Base-by-base conservation (phyloP, 139 green algal species). In the Picochlorum sp. region DNA sequence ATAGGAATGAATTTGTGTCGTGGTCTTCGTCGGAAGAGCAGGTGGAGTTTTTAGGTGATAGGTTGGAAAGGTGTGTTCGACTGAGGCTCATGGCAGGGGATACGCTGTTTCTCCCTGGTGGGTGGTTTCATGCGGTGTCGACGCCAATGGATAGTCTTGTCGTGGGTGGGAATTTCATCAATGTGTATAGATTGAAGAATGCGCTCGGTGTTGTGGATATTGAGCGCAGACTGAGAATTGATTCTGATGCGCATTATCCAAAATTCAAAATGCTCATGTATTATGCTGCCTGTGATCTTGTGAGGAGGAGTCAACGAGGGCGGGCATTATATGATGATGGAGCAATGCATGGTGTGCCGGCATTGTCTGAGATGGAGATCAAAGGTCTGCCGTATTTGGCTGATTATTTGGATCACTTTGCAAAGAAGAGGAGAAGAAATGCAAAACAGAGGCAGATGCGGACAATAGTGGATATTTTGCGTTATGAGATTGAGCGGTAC, bases 21-120 rank as follows among this genome's bases (percentile, higher is more conserved):
- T 86, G 80, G 77, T 60, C 73, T 2, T 61, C 55, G 24, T 69
- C 68, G 1, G 57, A 65, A 30, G 24, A 55, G 20, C 80, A 86
- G 78, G 41, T 52, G 34, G 45, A 31, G 5, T 76, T 67, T 59
- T 72, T 78, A 49, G 76, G 49, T 11, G 52, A 76, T 28, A 11
- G 6, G 1, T 45, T 78, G 16, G 11, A 65, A 16, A 63, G 62
- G 2, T 57, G 52, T 15, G 15, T 77, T 62, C 66, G 70, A 5
- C n/a, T 75, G 11, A 28, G 51, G 13, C 34, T 85, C 59, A 21
- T 18, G 0, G 44, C 65, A 3, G 77, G 77, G 0, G 72, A 81
- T 62, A 85, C 79, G n/a, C 49, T 85, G 38, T 59, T 85, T n/a
- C 65, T 85, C 3, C 80, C 80, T 26, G 44, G 34, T 28, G 79